These are phyloP conservation scores for Crucihimalaya himalaica DNA, from an alignment of 345 rosid species.

Conservation along the genomic window DNA sequence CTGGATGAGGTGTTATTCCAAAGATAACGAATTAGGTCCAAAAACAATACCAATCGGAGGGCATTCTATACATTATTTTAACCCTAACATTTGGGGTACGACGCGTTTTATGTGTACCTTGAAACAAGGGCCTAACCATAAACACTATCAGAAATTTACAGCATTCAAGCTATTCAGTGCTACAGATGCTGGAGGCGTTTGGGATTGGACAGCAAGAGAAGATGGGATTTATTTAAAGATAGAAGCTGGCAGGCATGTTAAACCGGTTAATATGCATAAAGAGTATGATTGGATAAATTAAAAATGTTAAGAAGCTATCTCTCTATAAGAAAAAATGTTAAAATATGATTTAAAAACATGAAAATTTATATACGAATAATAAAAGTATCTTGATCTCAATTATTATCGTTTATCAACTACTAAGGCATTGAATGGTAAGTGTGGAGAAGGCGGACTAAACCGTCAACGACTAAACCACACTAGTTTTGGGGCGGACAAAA, in stretches of 20 bases:
- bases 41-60: background rate
- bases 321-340: background rate
- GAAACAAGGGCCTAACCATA: constrained; percentile 7
- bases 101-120: constrained; percentile 19
- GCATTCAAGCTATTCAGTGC: background rate
- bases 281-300: too few relatives aligned
- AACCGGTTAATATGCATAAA: too few relatives aligned
- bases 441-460: too few relatives aligned
- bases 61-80: background rate
- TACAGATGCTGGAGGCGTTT: background rate
- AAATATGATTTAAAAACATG: too few relatives aligned
- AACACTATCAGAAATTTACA: background rate
- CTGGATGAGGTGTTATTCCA: background rate
- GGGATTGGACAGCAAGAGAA: constrained; percentile 36
- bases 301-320: too few relatives aligned
- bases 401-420: too few relatives aligned
- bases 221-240: background rate
- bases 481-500: too few relatives aligned
- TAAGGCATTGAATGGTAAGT: too few relatives aligned
- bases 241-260: too few relatives aligned
- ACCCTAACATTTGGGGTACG: background rate
- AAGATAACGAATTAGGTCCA: background rate
- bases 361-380: too few relatives aligned
- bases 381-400: too few relatives aligned
- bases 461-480: too few relatives aligned